Conservation (phyloP, 225 moss, liverwort and hornwort genomes). For the Pseudoscleropodium purum region DNA sequence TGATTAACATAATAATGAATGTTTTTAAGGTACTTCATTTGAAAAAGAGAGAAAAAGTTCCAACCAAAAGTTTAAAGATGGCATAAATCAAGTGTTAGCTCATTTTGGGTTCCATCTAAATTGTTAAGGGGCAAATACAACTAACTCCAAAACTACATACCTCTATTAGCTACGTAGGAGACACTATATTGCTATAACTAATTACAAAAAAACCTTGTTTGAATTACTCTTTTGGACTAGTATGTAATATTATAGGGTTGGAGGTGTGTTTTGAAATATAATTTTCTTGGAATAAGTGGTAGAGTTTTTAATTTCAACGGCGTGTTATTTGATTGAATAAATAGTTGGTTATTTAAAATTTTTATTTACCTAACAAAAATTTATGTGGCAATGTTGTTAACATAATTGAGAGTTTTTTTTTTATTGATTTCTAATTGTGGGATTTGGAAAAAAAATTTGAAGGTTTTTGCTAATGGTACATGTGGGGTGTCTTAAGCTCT, state of each 20-base stretch:
- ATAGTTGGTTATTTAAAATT: not conserved
- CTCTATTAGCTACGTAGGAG: not conserved
- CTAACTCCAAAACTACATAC: not conserved
- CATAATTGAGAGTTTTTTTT: rapidly evolving
- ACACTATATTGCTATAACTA: not conserved
- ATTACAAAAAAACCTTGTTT: not conserved
- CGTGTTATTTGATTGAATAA: not conserved
- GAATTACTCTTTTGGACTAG: not conserved
- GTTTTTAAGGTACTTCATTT: too few relatives aligned
- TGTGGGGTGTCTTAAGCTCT: too few relatives aligned
- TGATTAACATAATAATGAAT: too few relatives aligned
- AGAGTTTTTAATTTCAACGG: too few relatives aligned
- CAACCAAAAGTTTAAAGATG: too few relatives aligned
- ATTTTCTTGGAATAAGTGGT: too few relatives aligned
- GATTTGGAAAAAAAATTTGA: too few relatives aligned
- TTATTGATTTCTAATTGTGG: not conserved
- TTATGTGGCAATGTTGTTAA: not conserved
- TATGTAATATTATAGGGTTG: not conserved
- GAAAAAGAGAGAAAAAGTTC: too few relatives aligned
- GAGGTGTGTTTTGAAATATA: not conserved
- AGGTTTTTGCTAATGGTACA: too few relatives aligned
- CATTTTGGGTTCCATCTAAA: too few relatives aligned
- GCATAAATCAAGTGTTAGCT: too few relatives aligned
- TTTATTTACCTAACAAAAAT: not conserved
- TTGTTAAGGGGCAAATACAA: not conserved